Evolutionary conservation across 257 asterid species (phyloP).

Genomic region (Solanum rostratum): DNA sequence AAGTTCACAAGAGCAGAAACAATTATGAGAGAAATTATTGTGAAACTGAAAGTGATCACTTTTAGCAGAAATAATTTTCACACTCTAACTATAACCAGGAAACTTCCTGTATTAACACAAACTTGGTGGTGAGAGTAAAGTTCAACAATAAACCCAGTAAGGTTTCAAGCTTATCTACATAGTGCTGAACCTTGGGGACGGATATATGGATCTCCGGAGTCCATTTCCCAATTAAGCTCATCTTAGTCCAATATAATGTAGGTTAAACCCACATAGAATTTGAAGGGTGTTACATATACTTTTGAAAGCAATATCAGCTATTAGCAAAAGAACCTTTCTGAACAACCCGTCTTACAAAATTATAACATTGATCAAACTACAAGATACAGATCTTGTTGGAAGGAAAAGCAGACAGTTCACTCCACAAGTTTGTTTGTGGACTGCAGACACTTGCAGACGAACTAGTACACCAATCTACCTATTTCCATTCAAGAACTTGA

Average conservation of each 20-base stretch:
- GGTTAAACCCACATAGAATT: not conserved
- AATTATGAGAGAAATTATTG: not conserved
- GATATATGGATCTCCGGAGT: too few species aligned
- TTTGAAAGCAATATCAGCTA: not conserved
- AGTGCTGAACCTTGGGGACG: too few species aligned
- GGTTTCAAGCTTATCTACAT: not conserved
- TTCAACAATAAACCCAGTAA: not conserved
- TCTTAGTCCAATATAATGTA: too few species aligned
- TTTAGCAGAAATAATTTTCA: not conserved
- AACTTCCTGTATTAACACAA: not conserved
- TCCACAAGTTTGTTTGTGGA: too few species aligned
- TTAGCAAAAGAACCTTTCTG: not conserved
- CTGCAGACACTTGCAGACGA: too few species aligned
- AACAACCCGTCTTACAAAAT: too few species aligned
- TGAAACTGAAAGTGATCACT: not conserved
- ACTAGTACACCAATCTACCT: too few species aligned
- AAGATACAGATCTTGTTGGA: too few species aligned
- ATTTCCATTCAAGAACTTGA: not conserved
- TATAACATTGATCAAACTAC: too few species aligned
- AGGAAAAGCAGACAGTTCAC: too few species aligned
- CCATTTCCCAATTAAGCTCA: too few species aligned
- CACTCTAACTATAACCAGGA: not conserved
- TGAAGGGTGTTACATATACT: not conserved
- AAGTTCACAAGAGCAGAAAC: not conserved
- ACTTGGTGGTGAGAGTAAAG: not conserved